Base-by-base conservation (phyloP, 1,284 basidiomycete genomes). In the Trichosporon ovoides region DNA sequence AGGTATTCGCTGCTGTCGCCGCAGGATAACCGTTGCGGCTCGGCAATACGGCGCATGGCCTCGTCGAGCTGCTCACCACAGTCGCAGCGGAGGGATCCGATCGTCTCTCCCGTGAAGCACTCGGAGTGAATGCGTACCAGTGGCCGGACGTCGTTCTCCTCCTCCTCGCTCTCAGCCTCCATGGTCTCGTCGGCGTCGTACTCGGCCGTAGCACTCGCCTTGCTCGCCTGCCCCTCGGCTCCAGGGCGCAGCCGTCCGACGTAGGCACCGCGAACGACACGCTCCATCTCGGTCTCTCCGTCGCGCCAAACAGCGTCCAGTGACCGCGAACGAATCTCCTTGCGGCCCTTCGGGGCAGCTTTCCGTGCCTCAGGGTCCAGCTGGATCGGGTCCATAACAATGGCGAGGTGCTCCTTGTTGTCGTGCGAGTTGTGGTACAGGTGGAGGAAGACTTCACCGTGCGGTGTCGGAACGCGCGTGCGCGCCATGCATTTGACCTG, bases 11-110 rank as follows among this genome's bases (percentile, higher is more conserved):
- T n/a, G n/a, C 53, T 43, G 56, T 40, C 20, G 37, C 37, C n/a
- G 20, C 24, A n/a, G 51, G 16, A 33, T 46, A 54, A 43, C 18
- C 20, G 56, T 59, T 73, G 85, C 43, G 89, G 86, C 71, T 85
- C 83, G 16, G 88, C 88, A 65, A 99, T 98, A 64, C 88, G 86
- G 10, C 92, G 85, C 66, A 98, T 87, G 24, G 96, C 93, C 75
- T 98, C 94, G 77, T 98, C 93, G 14, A 99, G 83, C 76, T 99
- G 96, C 76, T 98, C 94, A 18, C 96, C 96, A 71, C 96, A 99
- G 76, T 99, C 96, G 76, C 96, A 99, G 33, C 96, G 87, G 87
- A 97, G 94, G 71, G 91, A 95, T 11, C 96, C 96, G 60, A 98
- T 87, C 10, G 94, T 98, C 78, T 98, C 96, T 38, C 96, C 96